phyloP scores from a whole-genome alignment of 2,329 filamentous ascomycete species.

The Nemania sp. region DNA sequence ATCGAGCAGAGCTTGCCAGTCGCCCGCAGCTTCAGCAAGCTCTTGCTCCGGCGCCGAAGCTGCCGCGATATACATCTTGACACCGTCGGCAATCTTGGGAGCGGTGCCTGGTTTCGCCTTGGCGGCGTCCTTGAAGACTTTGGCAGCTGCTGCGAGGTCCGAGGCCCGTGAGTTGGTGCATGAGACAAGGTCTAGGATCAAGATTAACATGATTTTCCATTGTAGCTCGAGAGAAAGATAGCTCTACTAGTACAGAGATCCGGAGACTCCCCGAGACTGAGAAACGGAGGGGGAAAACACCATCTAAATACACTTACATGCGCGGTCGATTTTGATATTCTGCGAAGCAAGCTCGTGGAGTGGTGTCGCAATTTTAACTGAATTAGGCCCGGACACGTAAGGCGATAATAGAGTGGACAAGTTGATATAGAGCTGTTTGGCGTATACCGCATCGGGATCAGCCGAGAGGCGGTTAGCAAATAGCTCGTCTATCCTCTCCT shows the following conservation, averaged over 20 bases:
- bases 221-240: no score
- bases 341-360: constrained; percentile 72
- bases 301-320: constrained; percentile 55
- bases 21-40: constrained; percentile 76
- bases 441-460: constrained; percentile 78
- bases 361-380: constrained; percentile 84
- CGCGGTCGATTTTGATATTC: constrained; percentile 79
- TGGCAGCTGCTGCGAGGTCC: constrained; percentile 80
- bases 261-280: neutral
- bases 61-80: constrained; percentile 88
- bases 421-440: constrained; percentile 78
- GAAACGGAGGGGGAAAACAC: neutral
- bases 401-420: constrained; percentile 78
- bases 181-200: neutral
- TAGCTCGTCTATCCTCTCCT: constrained; percentile 73
- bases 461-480: constrained; percentile 68
- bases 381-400: constrained; percentile 86
- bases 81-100: constrained; percentile 73
- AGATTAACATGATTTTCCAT: neutral
- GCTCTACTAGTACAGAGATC: no score
- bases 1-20: constrained; percentile 82
- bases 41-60: constrained; percentile 80
- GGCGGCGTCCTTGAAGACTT: constrained; percentile 81
- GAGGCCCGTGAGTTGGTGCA: constrained; percentile 50
- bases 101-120: constrained; percentile 57